Conservation (phyloP, 805 yeast genomes). For the Yamadazyma laniorum region DNA sequence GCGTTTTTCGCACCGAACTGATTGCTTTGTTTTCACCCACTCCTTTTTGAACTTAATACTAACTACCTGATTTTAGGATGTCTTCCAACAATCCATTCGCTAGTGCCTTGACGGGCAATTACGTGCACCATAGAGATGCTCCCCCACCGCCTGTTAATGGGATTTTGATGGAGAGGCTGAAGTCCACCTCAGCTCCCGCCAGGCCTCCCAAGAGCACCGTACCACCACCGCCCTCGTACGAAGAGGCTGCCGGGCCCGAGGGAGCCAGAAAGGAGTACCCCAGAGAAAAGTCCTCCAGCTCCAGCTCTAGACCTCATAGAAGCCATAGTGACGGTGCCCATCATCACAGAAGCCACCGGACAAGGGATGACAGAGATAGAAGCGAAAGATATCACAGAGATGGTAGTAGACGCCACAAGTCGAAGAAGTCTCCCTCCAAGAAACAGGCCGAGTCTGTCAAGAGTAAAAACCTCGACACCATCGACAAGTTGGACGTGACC, state of each 20-base stretch:
- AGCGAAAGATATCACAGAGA: slow-evolving; percentile 18
- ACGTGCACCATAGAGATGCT: slow-evolving; percentile 36
- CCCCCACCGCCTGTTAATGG: slow-evolving; percentile 33
- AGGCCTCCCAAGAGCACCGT: slow-evolving; percentile 31
- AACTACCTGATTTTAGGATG: slow-evolving; percentile 26
- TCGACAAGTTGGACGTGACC: slow-evolving; percentile 93
- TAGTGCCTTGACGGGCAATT: slow-evolving; percentile 40
- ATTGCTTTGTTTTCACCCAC: slow-evolving; percentile 5
- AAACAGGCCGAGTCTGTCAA: slow-evolving; percentile 45
- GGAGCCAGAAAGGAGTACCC: slow-evolving; percentile 47
- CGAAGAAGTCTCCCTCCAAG: slow-evolving; percentile 32
- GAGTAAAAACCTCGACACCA: slow-evolving; percentile 82
- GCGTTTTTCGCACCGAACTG: too few relatives aligned
- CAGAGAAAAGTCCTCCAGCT: slow-evolving; percentile 42
- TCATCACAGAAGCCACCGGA: slow-evolving; percentile 14
- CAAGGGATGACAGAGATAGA: slow-evolving; percentile 16
- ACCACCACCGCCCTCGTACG: slow-evolving; percentile 64
- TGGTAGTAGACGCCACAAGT: slow-evolving; percentile 3
- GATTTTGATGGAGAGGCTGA: neutral
- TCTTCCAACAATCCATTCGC: slow-evolving; percentile 56
- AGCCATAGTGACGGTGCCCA: slow-evolving; percentile 14
- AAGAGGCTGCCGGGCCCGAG: slow-evolving; percentile 60
- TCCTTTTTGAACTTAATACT: slow-evolving; percentile 16
- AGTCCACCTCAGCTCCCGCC: slow-evolving; percentile 18
- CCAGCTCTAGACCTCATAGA: slow-evolving; percentile 16